phyloP scores from a whole-genome alignment of 2,329 filamentous ascomycete species.

The Aspergillus fumigatus region DNA sequence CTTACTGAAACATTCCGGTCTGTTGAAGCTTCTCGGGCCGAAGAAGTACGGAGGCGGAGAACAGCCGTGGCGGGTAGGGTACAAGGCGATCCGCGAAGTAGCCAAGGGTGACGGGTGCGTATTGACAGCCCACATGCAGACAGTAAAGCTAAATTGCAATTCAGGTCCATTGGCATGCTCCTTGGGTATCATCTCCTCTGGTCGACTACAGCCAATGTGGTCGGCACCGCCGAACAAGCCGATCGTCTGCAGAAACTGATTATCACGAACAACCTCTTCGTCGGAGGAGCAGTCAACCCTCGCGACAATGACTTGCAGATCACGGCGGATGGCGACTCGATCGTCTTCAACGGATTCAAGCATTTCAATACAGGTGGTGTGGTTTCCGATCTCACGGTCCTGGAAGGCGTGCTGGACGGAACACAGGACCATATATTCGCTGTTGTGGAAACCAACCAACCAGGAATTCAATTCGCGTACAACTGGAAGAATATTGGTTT shows the following conservation, averaged over 20 bases:
- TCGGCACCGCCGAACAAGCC: slow-evolving; percentile 57
- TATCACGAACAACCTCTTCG: slow-evolving; percentile 60
- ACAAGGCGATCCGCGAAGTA: slow-evolving; percentile 58
- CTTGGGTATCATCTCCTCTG: slow-evolving; percentile 62
- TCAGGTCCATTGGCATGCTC: slow-evolving; percentile 58
- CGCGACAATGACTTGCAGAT: slow-evolving; percentile 59
- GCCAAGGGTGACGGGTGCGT: slow-evolving; percentile 59
- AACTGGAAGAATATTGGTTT: slow-evolving; percentile 64
- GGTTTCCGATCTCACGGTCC: slow-evolving; percentile 60
- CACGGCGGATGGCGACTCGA: slow-evolving; percentile 48
- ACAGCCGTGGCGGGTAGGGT: slow-evolving; percentile 52
- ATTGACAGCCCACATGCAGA: background rate
- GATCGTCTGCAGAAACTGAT: slow-evolving; percentile 55
- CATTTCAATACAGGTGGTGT: slow-evolving; percentile 66
- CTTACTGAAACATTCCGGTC: slow-evolving; percentile 49
- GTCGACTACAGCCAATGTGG: slow-evolving; percentile 57
- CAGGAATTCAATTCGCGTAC: slow-evolving; percentile 51
- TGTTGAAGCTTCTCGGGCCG: slow-evolving; percentile 49
- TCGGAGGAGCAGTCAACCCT: slow-evolving; percentile 63
- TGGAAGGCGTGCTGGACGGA: slow-evolving; percentile 58
- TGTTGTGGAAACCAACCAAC: slow-evolving; percentile 54
- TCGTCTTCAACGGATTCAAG: slow-evolving; percentile 60
- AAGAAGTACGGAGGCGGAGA: slow-evolving; percentile 51
- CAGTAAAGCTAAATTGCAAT: background rate
- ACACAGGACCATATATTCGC: slow-evolving; percentile 61